Percentiles rank a stretch among this genome's conserved stretches.
Conservation (phyloP, 2,329 filamentous ascomycete species). For the Cadophora luteo-olivacea region DNA sequence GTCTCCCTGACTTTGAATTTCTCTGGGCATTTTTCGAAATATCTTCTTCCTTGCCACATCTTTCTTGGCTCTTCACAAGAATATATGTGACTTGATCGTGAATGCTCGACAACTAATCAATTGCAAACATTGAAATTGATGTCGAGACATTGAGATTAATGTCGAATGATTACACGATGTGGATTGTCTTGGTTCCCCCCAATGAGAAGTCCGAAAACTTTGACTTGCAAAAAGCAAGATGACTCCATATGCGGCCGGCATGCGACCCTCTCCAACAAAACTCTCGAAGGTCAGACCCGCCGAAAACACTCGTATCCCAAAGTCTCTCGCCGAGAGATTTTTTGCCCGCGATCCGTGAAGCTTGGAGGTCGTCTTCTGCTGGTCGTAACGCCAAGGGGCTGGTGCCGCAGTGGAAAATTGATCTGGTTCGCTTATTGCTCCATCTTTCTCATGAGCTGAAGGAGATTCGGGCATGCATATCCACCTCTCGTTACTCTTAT, state of each 20-base stretch:
- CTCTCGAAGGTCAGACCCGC: background rate
- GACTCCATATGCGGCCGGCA: background rate
- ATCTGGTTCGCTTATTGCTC: too few relatives aligned
- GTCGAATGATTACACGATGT: background rate
- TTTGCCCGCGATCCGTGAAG: background rate
- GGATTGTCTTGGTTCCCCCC: background rate
- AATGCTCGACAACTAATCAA: too few relatives aligned
- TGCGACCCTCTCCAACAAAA: background rate
- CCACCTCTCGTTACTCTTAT: background rate
- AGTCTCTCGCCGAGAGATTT: background rate
- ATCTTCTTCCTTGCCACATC: too few relatives aligned
- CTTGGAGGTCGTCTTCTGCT: background rate
- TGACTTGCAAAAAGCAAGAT: background rate
- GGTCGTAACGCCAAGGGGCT: too few relatives aligned
- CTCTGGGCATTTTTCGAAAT: too few relatives aligned
- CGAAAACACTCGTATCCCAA: background rate
- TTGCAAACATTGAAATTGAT: too few relatives aligned
- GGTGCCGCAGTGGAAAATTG: too few relatives aligned
- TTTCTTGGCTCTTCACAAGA: too few relatives aligned
- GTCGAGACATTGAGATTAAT: too few relatives aligned
- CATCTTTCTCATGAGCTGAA: background rate
- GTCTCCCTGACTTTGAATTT: too few relatives aligned
- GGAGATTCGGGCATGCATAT: background rate
- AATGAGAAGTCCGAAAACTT: background rate
- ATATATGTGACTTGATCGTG: too few relatives aligned